Base-by-base conservation (phyloP, 1,284 basidiomycete species). In the Amylostereum areolatum region DNA sequence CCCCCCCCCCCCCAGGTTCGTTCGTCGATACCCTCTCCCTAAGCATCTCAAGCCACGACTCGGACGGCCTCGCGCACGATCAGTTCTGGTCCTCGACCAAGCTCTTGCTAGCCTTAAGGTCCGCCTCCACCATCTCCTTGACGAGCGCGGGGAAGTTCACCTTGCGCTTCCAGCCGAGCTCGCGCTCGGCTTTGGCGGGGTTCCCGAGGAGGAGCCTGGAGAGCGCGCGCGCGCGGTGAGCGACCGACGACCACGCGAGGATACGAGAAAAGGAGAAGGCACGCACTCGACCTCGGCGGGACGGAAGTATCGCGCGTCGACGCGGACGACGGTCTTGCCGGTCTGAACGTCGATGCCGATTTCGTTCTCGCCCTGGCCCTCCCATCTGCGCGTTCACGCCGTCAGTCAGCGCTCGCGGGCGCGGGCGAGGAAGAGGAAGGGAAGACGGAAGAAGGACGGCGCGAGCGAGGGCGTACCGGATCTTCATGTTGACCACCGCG, bases 241-340 rank as follows among this genome's bases (percentile, higher is more conserved):
- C 30, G 47, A 33, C 36, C 32, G 25, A 32, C n/a, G 34, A 28
- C 18, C 27, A 33, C 43, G 12, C 35, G 29, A 40, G 47, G 5
- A 28, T 24, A 53, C 43, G 34, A 47, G 46, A 45, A 25, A 33
- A 46, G 29, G 39, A 56, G 46, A 25, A 37, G 24, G 31, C 29
- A 82, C 87, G 55, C 59, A 91, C 81, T 95, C 92, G 67, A 95
- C 92, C 80, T 96, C 92, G 28, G 93, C 90, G 11, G 92, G 85
- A 67, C 87, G 83, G 83, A 91, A 91, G 70, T 91, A 91, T 55
- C 75, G 74, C 30, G 84, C 64, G 67, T 95, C 92, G 35, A 95
- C 80, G 60, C 84, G 83, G 55, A 94, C 89, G 47, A 94, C 69
- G 25, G 79, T 74, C 57, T 78, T 82, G 53, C 80, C 80, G 1